These are phyloP conservation scores for Helenozyma baotianmanensis DNA, from an alignment of 805 yeast genomes.

Conservation along the genomic window DNA sequence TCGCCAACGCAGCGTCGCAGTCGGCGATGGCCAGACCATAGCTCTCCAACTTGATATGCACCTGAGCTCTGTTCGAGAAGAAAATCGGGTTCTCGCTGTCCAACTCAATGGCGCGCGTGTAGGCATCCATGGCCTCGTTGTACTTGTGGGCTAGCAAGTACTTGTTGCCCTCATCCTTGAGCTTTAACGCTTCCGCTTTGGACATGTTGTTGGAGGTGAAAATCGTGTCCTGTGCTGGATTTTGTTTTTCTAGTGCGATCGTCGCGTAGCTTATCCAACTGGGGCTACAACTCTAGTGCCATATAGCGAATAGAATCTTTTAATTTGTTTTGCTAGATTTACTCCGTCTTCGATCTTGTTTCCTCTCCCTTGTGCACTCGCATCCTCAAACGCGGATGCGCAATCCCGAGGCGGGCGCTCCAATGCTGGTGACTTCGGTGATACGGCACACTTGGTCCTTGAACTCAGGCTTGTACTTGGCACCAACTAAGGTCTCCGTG, in stretches of 20 bases:
- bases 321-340: no score
- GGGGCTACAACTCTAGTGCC: no score
- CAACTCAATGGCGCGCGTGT: slow-evolving; percentile 69
- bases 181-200: slow-evolving; percentile 39
- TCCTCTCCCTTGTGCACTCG: no score
- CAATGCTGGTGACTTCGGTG: slow-evolving; percentile 73
- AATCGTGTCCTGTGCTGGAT: no score
- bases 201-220: slow-evolving; percentile 7
- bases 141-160: slow-evolving; percentile 63
- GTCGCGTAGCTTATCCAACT: no score
- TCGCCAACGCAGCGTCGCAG: slow-evolving; percentile 62
- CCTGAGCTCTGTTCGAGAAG: slow-evolving; percentile 86
- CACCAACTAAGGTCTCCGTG: slow-evolving; percentile 83
- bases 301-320: no score
- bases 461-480: slow-evolving; percentile 71
- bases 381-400: slow-evolving; percentile 37
- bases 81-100: slow-evolving; percentile 57
- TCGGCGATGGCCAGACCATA: slow-evolving; percentile 84
- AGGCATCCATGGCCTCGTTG: slow-evolving; percentile 60
- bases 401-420: slow-evolving; percentile 90
- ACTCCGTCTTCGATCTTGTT: no score
- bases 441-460: slow-evolving; percentile 77
- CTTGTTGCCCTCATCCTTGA: slow-evolving; percentile 70
- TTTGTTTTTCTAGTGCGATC: background rate
- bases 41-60: slow-evolving; percentile 77